These are phyloP conservation scores for Paramecium octaurelia DNA, from an alignment of 73 alveolate genomes.

Conservation along the genomic window DNA sequence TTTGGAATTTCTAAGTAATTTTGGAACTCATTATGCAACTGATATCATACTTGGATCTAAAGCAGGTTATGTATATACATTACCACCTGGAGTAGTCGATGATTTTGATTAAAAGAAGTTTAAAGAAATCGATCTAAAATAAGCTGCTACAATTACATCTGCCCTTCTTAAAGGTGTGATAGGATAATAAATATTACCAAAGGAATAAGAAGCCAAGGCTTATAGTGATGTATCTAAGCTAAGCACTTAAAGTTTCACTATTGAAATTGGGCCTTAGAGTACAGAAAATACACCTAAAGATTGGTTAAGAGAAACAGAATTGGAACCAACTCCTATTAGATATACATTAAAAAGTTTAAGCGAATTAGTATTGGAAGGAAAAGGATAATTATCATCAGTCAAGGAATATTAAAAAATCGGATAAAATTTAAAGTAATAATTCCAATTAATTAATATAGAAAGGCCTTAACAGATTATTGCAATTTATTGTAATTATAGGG, in stretches of 20 bases:
- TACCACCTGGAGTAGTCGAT: not conserved
- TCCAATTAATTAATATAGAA: not conserved
- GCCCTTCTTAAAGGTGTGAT: not conserved
- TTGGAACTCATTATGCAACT: not conserved
- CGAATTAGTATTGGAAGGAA: constrained; percentile 24
- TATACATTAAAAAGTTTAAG: not conserved
- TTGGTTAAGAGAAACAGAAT: constrained; percentile 16
- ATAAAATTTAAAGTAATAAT: not conserved
- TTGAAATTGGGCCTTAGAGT: constrained; percentile 16
- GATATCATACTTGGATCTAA: not conserved
- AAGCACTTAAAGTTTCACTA: not conserved
- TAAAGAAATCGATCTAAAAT: not conserved
- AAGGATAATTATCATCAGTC: not conserved
- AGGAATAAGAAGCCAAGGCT: not conserved
- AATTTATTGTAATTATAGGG: not conserved
- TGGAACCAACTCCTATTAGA: constrained; percentile 2
- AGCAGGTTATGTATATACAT: not conserved
- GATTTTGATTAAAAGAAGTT: not conserved
- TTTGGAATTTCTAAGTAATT: not conserved
- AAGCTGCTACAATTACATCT: not conserved
- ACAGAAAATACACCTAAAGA: not conserved
- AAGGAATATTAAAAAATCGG: constrained; percentile 10
- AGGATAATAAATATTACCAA: not conserved
- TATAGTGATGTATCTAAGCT: constrained; percentile 14
- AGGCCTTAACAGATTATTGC: constrained; percentile 28